phyloP scores from a whole-genome alignment of 1,284 basidiomycete genomes.

The Puccinia novopanici region DNA sequence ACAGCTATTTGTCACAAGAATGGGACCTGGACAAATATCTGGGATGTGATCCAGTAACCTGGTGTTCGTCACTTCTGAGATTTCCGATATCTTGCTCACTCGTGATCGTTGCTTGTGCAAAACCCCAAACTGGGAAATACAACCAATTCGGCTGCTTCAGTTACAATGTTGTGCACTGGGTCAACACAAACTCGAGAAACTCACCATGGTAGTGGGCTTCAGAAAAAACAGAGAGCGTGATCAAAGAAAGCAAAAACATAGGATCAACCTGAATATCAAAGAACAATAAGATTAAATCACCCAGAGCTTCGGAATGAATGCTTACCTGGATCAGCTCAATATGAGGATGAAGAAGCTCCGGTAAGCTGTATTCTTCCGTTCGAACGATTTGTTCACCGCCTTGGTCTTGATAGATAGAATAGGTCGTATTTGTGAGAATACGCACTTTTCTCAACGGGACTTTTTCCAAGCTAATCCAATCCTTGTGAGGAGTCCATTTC shows the following conservation, averaged over 20 bases:
- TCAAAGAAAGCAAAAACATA: background rate
- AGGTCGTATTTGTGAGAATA: constrained; percentile 46
- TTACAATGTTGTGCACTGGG: background rate
- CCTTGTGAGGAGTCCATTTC: constrained; percentile 34
- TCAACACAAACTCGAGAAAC: background rate
- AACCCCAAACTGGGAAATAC: constrained; percentile 26
- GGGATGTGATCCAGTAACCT: constrained; percentile 7
- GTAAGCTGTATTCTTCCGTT: constrained; percentile 44
- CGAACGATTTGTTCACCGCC: constrained; percentile 34
- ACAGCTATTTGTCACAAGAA: constrained; percentile 42
- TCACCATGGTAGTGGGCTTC: constrained; percentile 51
- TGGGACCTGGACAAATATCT: constrained; percentile 32
- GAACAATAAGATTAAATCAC: background rate
- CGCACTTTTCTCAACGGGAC: constrained; percentile 29
- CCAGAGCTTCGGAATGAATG: background rate
- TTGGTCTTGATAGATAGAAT: constrained; percentile 26
- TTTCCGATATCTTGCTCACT: constrained; percentile 4
- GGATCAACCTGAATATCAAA: background rate
- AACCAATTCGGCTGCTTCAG: background rate
- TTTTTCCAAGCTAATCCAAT: constrained; percentile 43
- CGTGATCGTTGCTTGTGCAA: constrained; percentile 29
- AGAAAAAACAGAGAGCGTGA: background rate
- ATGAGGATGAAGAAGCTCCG: constrained; percentile 33
- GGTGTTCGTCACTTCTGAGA: background rate
- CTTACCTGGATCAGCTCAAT: constrained; percentile 46